Evolutionary conservation across 1,284 basidiomycete species (phyloP).

Genomic region (Fistulinella staudtii): DNA sequence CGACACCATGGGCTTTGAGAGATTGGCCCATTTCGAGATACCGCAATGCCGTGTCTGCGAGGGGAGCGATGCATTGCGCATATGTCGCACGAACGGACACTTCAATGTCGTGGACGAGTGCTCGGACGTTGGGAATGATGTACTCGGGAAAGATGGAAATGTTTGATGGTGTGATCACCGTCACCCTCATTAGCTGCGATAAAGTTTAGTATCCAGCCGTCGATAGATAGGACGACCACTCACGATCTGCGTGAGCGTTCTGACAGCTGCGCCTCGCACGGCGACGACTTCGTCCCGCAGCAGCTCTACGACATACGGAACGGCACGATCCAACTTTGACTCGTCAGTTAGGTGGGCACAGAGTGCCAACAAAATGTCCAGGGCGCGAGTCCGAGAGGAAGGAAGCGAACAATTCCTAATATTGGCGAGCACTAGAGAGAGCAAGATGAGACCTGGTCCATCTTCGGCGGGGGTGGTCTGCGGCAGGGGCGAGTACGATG

Average conservation of each 20-base stretch:
- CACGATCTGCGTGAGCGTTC: slow-evolving; percentile 83
- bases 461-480: slow-evolving; percentile 67
- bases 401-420: slow-evolving; percentile 87
- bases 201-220: slow-evolving; percentile 2
- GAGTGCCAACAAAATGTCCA: slow-evolving; percentile 87
- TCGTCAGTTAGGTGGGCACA: slow-evolving; percentile 87
- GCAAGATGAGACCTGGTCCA: slow-evolving; percentile 74
- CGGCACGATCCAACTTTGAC: slow-evolving; percentile 90
- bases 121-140: slow-evolving; percentile 85
- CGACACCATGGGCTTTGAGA: slow-evolving; percentile 72
- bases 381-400: slow-evolving; percentile 79
- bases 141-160: slow-evolving; percentile 90
- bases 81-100: slow-evolving; percentile 87
- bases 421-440: slow-evolving; percentile 86
- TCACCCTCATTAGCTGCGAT: slow-evolving; percentile 75
- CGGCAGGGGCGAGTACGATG: slow-evolving; percentile 57
- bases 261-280: slow-evolving; percentile 77
- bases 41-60: slow-evolving; percentile 80
- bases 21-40: slow-evolving; percentile 94
- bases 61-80: slow-evolving; percentile 80
- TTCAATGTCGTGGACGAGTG: slow-evolving; percentile 80
- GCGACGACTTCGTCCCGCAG: slow-evolving; percentile 80
- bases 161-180: slow-evolving; percentile 88
- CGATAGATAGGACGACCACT: slow-evolving; percentile 27
- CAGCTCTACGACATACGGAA: slow-evolving; percentile 89